Base-by-base conservation (phyloP, 257 asterid species). In the Nicotiana tabacum region DNA sequence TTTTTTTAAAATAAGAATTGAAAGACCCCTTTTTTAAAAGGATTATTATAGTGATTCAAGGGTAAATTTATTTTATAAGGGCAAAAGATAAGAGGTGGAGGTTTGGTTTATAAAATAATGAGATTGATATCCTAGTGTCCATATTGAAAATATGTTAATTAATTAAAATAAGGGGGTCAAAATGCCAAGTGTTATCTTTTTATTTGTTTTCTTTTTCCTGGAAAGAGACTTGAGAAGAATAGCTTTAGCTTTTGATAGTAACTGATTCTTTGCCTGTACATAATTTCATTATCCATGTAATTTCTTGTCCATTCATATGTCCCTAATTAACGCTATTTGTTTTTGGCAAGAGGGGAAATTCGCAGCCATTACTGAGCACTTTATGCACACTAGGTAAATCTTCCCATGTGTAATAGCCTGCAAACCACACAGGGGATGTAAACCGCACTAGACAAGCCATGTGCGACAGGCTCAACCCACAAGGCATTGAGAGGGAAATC, bases 101-200 rank as follows among this genome's bases (percentile, higher is more conserved):
- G 13, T 46, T 64, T 72, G 7, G 27, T n/a, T 69, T 39, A 46
- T 12, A 72, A 12, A 6, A 6, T 13, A 27, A 48, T 6, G 11
- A 27, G 80, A 74, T 48, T 74, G 80, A 21, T 74, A 74, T 74
- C 80, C 51, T 48, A 74, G 62, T 6, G 33, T 66, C 64, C 43
- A 48, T 48, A 74, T 48, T 39, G 4, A 27, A 4, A 27, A 74
- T 15, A 51, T 7, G 64, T 74, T 46, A 48, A 74, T 74, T 51
- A 51, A 74, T 74, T 51, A 13, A 43, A 74, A 51, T 27, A 51
- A 74, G 18, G 80, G 24, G 46, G 46, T 51, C 80, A 48, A 74
- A 74, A 74, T 51, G 80, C 46, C 80, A 51, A 48, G 27, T 74
- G 43, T 74, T 74, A 4, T 27, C 12, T 51, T 46, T 27, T 74